Conservation (phyloP, 345 rosid species). For the Eucalyptus polyanthemos region DNA sequence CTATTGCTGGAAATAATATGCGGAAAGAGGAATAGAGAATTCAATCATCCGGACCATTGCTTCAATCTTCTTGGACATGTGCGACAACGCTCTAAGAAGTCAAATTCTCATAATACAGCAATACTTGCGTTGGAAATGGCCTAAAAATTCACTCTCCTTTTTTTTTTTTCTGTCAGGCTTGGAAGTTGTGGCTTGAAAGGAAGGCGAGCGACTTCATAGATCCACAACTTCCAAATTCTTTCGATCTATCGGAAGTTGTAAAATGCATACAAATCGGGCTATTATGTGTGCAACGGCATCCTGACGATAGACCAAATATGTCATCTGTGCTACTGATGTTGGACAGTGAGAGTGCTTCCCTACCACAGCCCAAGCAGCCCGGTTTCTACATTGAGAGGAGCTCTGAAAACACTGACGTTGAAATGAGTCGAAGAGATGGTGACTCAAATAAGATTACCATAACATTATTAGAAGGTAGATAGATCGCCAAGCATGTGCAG, state of each 20-base stretch:
- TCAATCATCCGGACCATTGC: not conserved
- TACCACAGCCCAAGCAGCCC: not conserved
- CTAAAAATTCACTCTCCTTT: not conserved
- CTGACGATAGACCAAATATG: constrained; percentile 23
- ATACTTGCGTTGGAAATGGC: not conserved
- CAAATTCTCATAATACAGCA: not conserved
- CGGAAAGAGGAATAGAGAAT: not conserved
- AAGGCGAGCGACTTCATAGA: constrained; percentile 10
- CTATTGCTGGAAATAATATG: not conserved
- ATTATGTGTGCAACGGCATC: constrained; percentile 23
- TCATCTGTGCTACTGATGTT: not conserved
- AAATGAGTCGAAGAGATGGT: not conserved
- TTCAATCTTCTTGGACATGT: not conserved
- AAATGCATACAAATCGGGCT: constrained; percentile 26
- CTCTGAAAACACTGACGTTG: not conserved
- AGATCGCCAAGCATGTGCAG: not conserved
- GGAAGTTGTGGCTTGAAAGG: constrained; percentile 18
- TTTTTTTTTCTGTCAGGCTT: constrained; percentile 4
- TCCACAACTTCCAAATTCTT: constrained; percentile 1
- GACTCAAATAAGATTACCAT: not conserved
- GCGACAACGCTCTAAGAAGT: not conserved
- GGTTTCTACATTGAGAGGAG: not conserved
- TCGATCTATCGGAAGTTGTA: not conserved
- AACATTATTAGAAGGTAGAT: not conserved
- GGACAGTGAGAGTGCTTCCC: not conserved